Evolutionary conservation across 331 rosid species (phyloP).

Genomic region (Prunus yedoensis): DNA sequence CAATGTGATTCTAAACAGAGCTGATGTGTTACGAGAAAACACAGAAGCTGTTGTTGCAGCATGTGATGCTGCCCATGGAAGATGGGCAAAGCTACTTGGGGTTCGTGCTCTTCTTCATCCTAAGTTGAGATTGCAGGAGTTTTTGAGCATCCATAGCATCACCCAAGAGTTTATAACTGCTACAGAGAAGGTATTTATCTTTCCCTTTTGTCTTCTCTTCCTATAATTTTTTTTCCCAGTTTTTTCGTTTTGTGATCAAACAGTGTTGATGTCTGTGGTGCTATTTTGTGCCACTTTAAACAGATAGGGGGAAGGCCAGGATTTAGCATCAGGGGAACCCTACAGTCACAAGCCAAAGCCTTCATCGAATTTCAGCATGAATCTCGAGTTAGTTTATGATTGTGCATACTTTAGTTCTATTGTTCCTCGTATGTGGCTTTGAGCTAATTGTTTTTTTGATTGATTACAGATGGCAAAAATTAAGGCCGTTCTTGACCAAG

Average conservation of each 20-base stretch:
- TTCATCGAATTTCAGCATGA: slow-evolving; percentile 98
- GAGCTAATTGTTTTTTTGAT: slow-evolving; percentile 36
- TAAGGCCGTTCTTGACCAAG: slow-evolving; percentile 96
- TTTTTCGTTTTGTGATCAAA: slow-evolving; percentile 7
- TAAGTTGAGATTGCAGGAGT: slow-evolving; percentile 89
- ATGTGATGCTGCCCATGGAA: slow-evolving; percentile 99
- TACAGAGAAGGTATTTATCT: slow-evolving; percentile 70
- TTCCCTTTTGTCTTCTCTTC: not conserved
- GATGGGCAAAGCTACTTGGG: slow-evolving; percentile 99
- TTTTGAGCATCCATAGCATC: slow-evolving; percentile 70
- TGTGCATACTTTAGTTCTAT: slow-evolving; percentile 1
- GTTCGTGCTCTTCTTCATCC: slow-evolving; percentile 97
- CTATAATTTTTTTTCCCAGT: not conserved
- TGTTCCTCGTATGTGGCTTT: not conserved
- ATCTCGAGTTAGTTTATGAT: slow-evolving; percentile 72
- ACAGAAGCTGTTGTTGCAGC: slow-evolving; percentile 99
- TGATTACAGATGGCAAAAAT: slow-evolving; percentile 79
- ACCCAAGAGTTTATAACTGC: slow-evolving; percentile 91
- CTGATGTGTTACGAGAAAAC: slow-evolving; percentile 98
- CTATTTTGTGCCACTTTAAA: slow-evolving; percentile 30
- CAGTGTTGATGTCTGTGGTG: slow-evolving; percentile 27
- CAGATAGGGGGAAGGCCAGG: slow-evolving; percentile 99
- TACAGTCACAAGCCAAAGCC: slow-evolving; percentile 98
- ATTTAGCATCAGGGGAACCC: slow-evolving; percentile 94
- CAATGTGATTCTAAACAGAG: slow-evolving; percentile 73